Evolutionary conservation across 2,329 filamentous ascomycete genomes (phyloP), one percentile per base, ranked within the genome.

Genomic region (Aquanectria penicillioides): DNA sequence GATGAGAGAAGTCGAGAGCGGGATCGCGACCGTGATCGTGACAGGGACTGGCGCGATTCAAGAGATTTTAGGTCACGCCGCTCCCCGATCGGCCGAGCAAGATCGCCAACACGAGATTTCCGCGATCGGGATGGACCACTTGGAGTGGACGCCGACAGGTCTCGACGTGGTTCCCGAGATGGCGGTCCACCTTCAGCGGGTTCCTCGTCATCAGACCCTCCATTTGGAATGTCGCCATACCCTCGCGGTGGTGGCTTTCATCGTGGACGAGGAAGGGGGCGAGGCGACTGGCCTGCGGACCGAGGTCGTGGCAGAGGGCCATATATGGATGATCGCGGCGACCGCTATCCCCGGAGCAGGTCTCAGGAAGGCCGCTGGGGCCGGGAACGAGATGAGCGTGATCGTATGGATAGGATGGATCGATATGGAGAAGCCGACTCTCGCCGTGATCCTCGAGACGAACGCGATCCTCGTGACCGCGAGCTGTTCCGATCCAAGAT

Each of bases 151-250:
- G 81, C 87, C 7, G 87, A 89, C 57, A 83, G 90, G 57, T 86
- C 87, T 15, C 82, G 90, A 51, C 82, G 90, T 41, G 87, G 84
- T 13, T 92, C 90, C 8, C 83, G 91, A 68, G 91, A 94, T 68
- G 90, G 74, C 9, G 78, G 90, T 0, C 89, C 90, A 10, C 83
- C 87, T 18, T 91, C 89, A 2, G 89, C 88, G 15, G 88, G 88
- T 5, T 92, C 90, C 3, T 87, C 86, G 9, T 87, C 86, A 18
- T 91, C 90, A 0, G 90, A 93, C 61, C 83, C 86, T 11, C 81
- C 84, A 1, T 88, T 89, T 55, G 83, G 81, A 15, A 70, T 76
- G 59, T 74, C 80, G 8, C 80, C 80, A 9, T 81, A 83, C 8
- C 82, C 83, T 52, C 83, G 84, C 10, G 84, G 87, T 17, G 82